Percentiles rank a stretch among this genome's conserved stretches.
These are phyloP conservation scores for Aureobasidium sp. DNA, from an alignment of 2,329 filamentous ascomycete genomes.

Conservation along the genomic window DNA sequence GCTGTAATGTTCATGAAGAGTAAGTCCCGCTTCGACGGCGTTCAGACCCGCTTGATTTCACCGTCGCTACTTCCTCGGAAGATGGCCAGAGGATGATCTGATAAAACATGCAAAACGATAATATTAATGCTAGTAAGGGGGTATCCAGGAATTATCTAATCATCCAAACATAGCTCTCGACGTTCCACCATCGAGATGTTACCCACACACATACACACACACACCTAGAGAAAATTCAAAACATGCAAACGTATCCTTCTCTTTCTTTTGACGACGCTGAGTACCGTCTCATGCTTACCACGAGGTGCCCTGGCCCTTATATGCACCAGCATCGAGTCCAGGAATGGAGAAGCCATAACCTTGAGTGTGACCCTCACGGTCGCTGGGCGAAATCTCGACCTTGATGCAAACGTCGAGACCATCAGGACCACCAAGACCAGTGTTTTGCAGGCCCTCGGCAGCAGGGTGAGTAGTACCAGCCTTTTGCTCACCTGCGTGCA, in stretches of 20 bases:
- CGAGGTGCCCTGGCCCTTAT: constrained; percentile 17
- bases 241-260: neutral
- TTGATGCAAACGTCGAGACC: constrained; percentile 43
- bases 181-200: neutral
- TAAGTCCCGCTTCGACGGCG: too few relatives aligned
- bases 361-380: constrained; percentile 39
- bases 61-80: neutral
- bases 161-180: neutral
- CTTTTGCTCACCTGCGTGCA: constrained; percentile 69
- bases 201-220: neutral
- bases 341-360: constrained; percentile 46
- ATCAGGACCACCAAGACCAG: constrained; percentile 37
- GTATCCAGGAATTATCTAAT: constrained; percentile 10
- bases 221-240: neutral
- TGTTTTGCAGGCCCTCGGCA: constrained; percentile 42
- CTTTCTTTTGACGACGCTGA: neutral
- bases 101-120: neutral
- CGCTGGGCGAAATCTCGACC: constrained; percentile 41
- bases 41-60: neutral
- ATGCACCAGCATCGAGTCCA: constrained; percentile 29
- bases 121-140: constrained; percentile 9
- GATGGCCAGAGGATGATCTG: neutral
- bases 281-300: constrained; percentile 7
- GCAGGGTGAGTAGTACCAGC: constrained; percentile 75
- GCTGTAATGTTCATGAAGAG: too few relatives aligned